Base-by-base conservation (phyloP, 2,329 filamentous ascomycete genomes). In the Ophiostoma quercus region DNA sequence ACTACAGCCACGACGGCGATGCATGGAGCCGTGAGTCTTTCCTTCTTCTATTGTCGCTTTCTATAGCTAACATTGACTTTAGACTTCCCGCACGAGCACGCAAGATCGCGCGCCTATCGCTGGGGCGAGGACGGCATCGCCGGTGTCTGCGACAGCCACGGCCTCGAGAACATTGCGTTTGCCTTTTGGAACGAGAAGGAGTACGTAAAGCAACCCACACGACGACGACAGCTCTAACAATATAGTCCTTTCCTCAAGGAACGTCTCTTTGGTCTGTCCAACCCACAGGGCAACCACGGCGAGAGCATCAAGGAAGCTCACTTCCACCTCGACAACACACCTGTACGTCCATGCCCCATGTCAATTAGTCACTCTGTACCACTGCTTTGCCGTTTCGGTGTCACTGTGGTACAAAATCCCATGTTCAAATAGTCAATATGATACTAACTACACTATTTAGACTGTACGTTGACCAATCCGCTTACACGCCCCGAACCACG, bases 101-200 rank as follows among this genome's bases (percentile, higher is more conserved):
- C 95, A 69, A 88, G 93, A 75, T 94, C 91, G 71, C 88, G 94
- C 79, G 88, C 92, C 72, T 98, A 94, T 79, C 88, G 94, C 76
- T 98, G 94, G 94, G 94, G 94, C 72, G 94, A 98, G 78, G 94
- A 98, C 78, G 94, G 94, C 73, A 98, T 98, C 80, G 93, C 94
- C 70, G 94, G 94, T 77, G 93, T 98, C 37, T 96, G 81, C 73
- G 94, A 97, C 78, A 92, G 92, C 19, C 94, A 98, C 78, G 93
- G 93, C 72, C 82, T 90, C 69, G 91, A 97, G 80, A 96, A 98
- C 79, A 90, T 98, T 79, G 92, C 91, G 3, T 97, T 98, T 83
- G 88, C 92, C 68, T 98, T 98, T 79, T 98, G 94, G 94, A 98
- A 98, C 78, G 94, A 93, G 79, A 88, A 97, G 82, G 94, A 98